Base-by-base conservation (phyloP, 495 filamentous ascomycete species). In the Penicillium verhagenii region DNA sequence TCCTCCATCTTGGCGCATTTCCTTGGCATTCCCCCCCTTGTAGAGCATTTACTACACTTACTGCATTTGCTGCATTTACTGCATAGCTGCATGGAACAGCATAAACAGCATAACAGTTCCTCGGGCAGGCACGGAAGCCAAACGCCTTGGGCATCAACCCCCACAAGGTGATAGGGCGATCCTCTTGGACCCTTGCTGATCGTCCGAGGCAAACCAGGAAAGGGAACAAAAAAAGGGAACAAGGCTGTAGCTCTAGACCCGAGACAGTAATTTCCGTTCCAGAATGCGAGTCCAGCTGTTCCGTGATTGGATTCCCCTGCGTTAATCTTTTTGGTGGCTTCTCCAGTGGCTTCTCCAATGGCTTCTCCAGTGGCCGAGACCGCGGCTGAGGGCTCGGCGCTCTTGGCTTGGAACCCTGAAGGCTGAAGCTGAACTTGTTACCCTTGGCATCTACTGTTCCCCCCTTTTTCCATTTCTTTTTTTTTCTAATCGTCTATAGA, bases 131-230 rank as follows among this genome's bases (percentile, higher is more conserved):
- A 18, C 46, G 28, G 28, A 48, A 48, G 9, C 23, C 14, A 45
- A 43, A 26, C 28, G 28, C 28, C 28, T 20, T 42, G 38, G 18
- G 38, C 9, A 20, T 2, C 20, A 45, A 25, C 18, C 23, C 42
- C 42, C 14, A n/a, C 42, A 48, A 4, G n/a, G 2, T 33, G 44
- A 47, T 47, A 28, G 23, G 29, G 21, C 38, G 46, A 54, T 43
- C 37, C 50, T 35, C 33, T n/a, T 10, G 29, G 31, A 54, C 50
- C 47, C 52, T 55, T 56, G 49, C 56, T 53, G 60, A 63, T 57
- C 57, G 24, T 28, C 47, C 47, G 18, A 44, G 47, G 25, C 19
- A 4, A 16, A 38, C 6, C 31, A n/a, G 11, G 45, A 19, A 19
- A 29, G 23, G 16, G n/a, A 33, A 47, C 13, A 23, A 10, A 29